Evolutionary conservation across 805 yeast genomes (phyloP), one percentile per base, ranked within the genome.

Genomic region (Kluyveromyces dobzhanskii): DNA sequence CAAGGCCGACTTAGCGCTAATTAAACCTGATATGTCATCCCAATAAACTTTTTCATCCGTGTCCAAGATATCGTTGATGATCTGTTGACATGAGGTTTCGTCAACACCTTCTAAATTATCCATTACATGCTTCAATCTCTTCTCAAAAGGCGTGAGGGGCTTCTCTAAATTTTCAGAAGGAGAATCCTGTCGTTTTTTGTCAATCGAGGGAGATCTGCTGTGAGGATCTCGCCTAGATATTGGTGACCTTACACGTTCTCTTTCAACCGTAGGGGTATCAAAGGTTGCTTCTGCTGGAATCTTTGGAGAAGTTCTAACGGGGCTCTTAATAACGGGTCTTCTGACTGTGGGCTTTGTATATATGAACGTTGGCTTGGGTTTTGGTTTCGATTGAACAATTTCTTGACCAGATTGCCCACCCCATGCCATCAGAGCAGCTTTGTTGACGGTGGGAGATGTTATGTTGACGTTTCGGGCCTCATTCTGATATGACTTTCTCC

Each of bases 1-100:
- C 39, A 90, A 66, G 2, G 96, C 82, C 46, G 73, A 75, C 54
- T 90, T 92, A 3, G 97, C 96, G n/a, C 71, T 69, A 39, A 82
- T 90, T 23, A 92, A 63, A 1, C 98, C 98, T 0, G 95, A 95
- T 45, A 90, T 83, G 54, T 92, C 97, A 38, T 82, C 90, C 97
- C 97, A 92, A 49, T 75, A 79, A 2, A 90, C 92, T 50, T 85
- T 85, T 54, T 88, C 96, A 11, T 95, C 96, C 39, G 78, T 79
- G 4, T 87, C 82, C 18, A 90, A 82, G 42, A 90, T 85, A 54
- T 90, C 96, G 46, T 82, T 83, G 40, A 90, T 64, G 37, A 90
- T 88, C 56, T 85, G 95, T 45, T 75, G 74, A 9, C 94, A 95
- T 0, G 94, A 80, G 3, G 53, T 51, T 40, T 74, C 77, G 59